Percentiles rank a stretch among this genome's conserved stretches.
Evolutionary conservation across 2,329 filamentous ascomycete species (phyloP).

Genomic region (Periconia sp.): DNA sequence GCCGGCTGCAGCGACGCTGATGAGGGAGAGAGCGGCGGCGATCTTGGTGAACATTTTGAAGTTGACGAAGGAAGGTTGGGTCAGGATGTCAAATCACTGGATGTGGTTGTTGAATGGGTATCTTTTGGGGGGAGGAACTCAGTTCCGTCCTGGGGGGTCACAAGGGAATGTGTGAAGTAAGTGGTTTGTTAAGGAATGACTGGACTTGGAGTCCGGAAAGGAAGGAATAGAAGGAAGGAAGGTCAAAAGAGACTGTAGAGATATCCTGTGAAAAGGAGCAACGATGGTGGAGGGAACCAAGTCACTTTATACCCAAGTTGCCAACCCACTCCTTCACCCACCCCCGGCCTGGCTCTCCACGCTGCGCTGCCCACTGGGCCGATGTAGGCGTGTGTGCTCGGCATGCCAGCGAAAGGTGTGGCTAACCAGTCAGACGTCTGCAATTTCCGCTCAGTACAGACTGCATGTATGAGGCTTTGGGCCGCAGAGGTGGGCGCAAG

Average conservation of each 20-base stretch:
- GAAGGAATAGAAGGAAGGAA: neutral
- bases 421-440: neutral
- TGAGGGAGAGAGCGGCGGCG: constrained; percentile 4
- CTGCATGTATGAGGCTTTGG: neutral
- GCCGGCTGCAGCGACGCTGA: constrained; percentile 4
- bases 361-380: neutral
- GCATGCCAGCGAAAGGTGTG: neutral
- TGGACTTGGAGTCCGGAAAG: neutral
- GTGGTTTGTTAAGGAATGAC: neutral
- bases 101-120: neutral
- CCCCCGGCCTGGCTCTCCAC: neutral
- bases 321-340: too few relatives aligned
- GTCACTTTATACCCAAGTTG: neutral
- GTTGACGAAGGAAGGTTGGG: neutral
- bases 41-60: constrained; percentile 13
- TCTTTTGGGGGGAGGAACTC: constrained; percentile 6
- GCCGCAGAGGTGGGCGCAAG: neutral
- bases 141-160: neutral
- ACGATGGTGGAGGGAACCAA: neutral
- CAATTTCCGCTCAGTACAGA: neutral
- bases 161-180: neutral
- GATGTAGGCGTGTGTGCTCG: neutral
- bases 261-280: neutral
- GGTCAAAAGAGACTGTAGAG: neutral
- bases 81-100: constrained; percentile 9